Percentiles rank a stretch among this genome's conserved stretches.
phyloP scores from a whole-genome alignment of 2,329 filamentous ascomycete species.

The Apiospora marii region DNA sequence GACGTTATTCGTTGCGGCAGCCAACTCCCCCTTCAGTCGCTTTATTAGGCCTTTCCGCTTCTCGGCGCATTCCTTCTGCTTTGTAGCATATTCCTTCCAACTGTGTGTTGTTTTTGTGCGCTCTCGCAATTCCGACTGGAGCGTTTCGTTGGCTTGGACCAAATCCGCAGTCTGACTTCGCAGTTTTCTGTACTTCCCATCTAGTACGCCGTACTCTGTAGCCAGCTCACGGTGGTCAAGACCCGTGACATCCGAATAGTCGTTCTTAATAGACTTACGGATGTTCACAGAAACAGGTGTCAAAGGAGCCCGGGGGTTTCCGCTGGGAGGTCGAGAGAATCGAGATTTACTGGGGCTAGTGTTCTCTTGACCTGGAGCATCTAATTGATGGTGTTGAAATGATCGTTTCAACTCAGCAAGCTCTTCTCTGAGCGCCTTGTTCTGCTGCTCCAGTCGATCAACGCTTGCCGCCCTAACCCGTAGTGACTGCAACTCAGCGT shows the following conservation, averaged over 20 bases:
- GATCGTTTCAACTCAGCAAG: slow-evolving; percentile 42
- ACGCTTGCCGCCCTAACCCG: slow-evolving; percentile 42
- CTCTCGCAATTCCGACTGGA: slow-evolving; percentile 49
- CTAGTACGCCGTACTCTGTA: slow-evolving; percentile 47
- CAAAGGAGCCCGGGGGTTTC: slow-evolving; percentile 32
- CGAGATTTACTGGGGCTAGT: slow-evolving; percentile 29
- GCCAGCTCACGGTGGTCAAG: slow-evolving; percentile 35
- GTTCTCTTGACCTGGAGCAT: slow-evolving; percentile 22
- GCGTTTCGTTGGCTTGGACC: slow-evolving; percentile 36
- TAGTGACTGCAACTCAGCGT: slow-evolving; percentile 46
- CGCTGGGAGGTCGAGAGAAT: slow-evolving; percentile 29
- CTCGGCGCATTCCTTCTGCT: slow-evolving; percentile 45
- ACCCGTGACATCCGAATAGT: slow-evolving; percentile 30
- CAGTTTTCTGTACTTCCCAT: slow-evolving; percentile 51
- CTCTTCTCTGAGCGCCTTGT: slow-evolving; percentile 49
- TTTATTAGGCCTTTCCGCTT: slow-evolving; percentile 48
- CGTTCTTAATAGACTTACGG: slow-evolving; percentile 30
- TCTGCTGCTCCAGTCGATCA: slow-evolving; percentile 51
- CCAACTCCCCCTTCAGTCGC: slow-evolving; percentile 49
- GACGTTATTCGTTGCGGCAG: slow-evolving; percentile 25
- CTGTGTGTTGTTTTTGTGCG: slow-evolving; percentile 51
- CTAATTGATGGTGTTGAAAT: slow-evolving; percentile 22
- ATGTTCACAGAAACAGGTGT: slow-evolving; percentile 36
- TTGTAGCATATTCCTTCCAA: slow-evolving; percentile 55
- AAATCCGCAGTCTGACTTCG: slow-evolving; percentile 35